These are phyloP conservation scores for Mycothermus thermophilus DNA, from an alignment of 495 filamentous ascomycete species.

Conservation along the genomic window DNA sequence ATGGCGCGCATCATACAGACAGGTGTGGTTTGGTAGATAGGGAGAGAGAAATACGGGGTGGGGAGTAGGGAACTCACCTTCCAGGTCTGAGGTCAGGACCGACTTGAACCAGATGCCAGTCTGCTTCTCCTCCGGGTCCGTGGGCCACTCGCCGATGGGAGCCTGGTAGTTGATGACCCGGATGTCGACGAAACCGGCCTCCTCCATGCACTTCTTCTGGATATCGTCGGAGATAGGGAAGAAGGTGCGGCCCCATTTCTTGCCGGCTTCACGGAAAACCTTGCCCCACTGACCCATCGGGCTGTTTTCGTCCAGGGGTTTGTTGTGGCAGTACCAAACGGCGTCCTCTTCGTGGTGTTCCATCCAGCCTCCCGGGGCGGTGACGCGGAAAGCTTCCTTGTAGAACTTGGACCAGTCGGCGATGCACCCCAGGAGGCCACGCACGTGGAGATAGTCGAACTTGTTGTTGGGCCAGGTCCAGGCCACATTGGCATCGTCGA, in stretches of 20 bases:
- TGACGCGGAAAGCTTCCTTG: constrained; percentile 17
- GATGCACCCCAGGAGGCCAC: constrained; percentile 38
- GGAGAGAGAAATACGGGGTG: neutral
- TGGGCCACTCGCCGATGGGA: constrained; percentile 46
- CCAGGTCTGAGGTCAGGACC: neutral
- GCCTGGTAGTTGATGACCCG: constrained; percentile 35
- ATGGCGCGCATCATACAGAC: neutral
- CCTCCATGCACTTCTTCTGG: constrained; percentile 31
- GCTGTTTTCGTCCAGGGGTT: constrained; percentile 3
- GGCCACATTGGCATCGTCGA: constrained; percentile 38
- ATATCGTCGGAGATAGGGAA: constrained; percentile 8
- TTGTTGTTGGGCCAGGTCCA: constrained; percentile 29
- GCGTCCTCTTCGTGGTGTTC: constrained; percentile 17
- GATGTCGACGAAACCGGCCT: constrained; percentile 45
- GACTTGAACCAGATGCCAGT: constrained; percentile 21
- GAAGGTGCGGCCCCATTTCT: constrained; percentile 6
- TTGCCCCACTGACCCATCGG: constrained; percentile 11
- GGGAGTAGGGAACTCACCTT: neutral
- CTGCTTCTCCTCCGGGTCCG: constrained; percentile 37
- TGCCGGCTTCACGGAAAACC: constrained; percentile 8
- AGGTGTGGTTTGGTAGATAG: too few species aligned
- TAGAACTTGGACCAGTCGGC: constrained; percentile 40
- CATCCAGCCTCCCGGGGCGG: constrained; percentile 20
- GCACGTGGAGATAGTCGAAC: constrained; percentile 40
- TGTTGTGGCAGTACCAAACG: constrained; percentile 11